A percentile compares a stretch with the other conserved stretches of the same genome.
phyloP scores from a whole-genome alignment of 2,329 filamentous ascomycete species.

The Phaeosphaeriaceae sp. region DNA sequence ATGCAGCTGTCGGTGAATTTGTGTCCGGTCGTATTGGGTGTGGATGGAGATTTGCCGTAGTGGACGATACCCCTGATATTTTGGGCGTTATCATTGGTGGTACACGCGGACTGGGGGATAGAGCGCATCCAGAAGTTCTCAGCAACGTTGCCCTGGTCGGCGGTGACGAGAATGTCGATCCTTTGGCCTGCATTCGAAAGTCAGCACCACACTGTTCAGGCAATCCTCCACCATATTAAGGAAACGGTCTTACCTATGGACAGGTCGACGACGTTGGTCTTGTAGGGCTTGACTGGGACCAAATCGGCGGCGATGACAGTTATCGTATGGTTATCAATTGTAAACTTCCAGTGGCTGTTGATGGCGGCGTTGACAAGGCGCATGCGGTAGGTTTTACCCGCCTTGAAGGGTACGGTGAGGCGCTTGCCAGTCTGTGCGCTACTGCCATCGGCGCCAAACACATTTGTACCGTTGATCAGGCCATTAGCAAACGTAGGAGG shows the following conservation, averaged over 20 bases:
- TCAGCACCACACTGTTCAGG: no score
- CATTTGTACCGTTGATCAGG: slow-evolving; percentile 55
- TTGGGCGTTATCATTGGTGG: slow-evolving; percentile 38
- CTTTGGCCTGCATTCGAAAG: slow-evolving; percentile 37
- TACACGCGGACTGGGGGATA: slow-evolving; percentile 50
- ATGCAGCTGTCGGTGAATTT: slow-evolving; percentile 44
- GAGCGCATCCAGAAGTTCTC: slow-evolving; percentile 48
- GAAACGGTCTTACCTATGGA: slow-evolving; percentile 36
- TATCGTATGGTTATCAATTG: slow-evolving; percentile 53
- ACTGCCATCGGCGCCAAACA: slow-evolving; percentile 32
- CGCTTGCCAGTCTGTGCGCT: slow-evolving; percentile 12
- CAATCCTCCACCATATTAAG: no score
- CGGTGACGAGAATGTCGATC: slow-evolving; percentile 47
- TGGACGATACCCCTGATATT: slow-evolving; percentile 50
- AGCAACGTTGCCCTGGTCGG: slow-evolving; percentile 31
- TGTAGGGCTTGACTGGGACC: slow-evolving; percentile 52
- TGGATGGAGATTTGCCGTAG: slow-evolving; percentile 32
- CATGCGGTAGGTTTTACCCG: slow-evolving; percentile 51
- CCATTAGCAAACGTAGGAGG: slow-evolving; percentile 50
- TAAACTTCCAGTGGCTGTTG: slow-evolving; percentile 51
- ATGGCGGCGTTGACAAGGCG: slow-evolving; percentile 53
- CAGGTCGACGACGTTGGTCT: slow-evolving; percentile 47
- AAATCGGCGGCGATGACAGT: slow-evolving; percentile 53
- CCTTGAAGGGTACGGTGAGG: slow-evolving; percentile 46
- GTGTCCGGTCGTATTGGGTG: slow-evolving; percentile 43